A percentile compares a stretch with the other conserved stretches of the same genome.
phyloP scores from a whole-genome alignment of 1,139 yeast genomes.

The Protomyces arabidopsidicola region DNA sequence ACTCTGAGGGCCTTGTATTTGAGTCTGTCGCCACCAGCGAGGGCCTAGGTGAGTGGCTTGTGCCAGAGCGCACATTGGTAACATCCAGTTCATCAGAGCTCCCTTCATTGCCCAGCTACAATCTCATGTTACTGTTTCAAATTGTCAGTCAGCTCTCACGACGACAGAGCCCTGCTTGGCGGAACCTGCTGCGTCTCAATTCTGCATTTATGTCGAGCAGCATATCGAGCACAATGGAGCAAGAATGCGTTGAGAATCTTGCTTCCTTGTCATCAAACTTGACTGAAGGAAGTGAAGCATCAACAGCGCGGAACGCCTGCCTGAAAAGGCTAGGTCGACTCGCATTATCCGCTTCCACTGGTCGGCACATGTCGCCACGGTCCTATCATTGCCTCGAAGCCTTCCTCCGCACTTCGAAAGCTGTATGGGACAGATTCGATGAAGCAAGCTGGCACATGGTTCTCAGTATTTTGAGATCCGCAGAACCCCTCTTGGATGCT shows the following conservation, averaged over 20 bases:
- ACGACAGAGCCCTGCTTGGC: slow-evolving; percentile 2
- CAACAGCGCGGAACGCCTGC: slow-evolving; percentile 2
- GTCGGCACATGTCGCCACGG: background rate
- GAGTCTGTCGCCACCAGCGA: background rate
- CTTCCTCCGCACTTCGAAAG: background rate
- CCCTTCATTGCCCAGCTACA: background rate
- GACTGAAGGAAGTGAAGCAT: background rate
- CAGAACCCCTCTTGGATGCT: slow-evolving; percentile 1
- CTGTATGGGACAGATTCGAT: background rate
- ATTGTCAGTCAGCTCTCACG: slow-evolving; percentile 3
- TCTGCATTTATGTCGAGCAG: slow-evolving; percentile 13
- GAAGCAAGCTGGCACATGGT: slow-evolving; percentile 10
- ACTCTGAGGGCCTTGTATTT: slow-evolving; percentile 10
- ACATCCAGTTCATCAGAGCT: background rate
- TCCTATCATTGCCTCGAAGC: slow-evolving; percentile 10
- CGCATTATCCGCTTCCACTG: slow-evolving; percentile 7
- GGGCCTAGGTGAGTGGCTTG: background rate
- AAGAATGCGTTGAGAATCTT: background rate
- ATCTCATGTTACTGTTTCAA: background rate
- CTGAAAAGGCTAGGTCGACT: slow-evolving; percentile 16
- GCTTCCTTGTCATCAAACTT: background rate
- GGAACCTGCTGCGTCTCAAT: slow-evolving; percentile 4
- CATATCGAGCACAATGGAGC: slow-evolving; percentile 5
- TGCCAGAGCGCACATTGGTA: background rate
- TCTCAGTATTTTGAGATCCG: slow-evolving; percentile 7